Conservation (phyloP, 306 rosid species). For the Inga laurina region DNA sequence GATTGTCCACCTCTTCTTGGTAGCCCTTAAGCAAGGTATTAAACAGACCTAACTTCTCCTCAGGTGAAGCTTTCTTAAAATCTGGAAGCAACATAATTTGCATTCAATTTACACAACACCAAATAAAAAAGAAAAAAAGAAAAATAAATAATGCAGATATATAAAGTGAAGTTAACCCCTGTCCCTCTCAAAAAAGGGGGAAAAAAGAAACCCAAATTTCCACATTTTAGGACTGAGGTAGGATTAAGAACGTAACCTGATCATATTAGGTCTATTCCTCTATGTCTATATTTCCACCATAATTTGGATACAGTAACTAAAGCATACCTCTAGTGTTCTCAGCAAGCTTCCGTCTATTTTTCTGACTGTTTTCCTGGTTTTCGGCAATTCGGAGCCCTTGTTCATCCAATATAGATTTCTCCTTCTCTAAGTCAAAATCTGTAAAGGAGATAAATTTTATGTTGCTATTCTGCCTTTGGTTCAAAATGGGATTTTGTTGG, state of each 20-base stretch:
- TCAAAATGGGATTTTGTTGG: neutral
- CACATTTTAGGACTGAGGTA: neutral
- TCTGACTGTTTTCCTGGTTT: conserved; percentile 98
- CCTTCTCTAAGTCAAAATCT: conserved; percentile 97
- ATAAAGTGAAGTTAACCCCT: neutral
- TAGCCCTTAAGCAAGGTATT: conserved; percentile 81
- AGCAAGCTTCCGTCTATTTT: conserved; percentile 94
- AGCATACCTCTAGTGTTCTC: conserved; percentile 86
- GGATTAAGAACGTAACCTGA: conserved; percentile 12
- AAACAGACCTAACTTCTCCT: conserved; percentile 76
- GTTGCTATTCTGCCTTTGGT: neutral
- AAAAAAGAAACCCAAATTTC: neutral
- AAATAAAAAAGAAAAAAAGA: neutral
- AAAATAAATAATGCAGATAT: neutral
- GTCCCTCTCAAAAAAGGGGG: neutral
- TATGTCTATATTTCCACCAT: conserved; percentile 12
- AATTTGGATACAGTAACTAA: conserved; percentile 24
- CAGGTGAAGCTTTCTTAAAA: conserved; percentile 84
- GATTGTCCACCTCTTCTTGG: conserved; percentile 96
- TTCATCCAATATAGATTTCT: conserved; percentile 80
- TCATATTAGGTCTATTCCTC: neutral
- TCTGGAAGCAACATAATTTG: conserved; percentile 49
- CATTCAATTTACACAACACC: conserved; percentile 9
- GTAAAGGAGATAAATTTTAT: conserved; percentile 23
- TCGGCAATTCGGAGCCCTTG: conserved; percentile 95